Conservation (phyloP, 2,329 filamentous ascomycete genomes). For the Chrysoporthe cubensis region DNA sequence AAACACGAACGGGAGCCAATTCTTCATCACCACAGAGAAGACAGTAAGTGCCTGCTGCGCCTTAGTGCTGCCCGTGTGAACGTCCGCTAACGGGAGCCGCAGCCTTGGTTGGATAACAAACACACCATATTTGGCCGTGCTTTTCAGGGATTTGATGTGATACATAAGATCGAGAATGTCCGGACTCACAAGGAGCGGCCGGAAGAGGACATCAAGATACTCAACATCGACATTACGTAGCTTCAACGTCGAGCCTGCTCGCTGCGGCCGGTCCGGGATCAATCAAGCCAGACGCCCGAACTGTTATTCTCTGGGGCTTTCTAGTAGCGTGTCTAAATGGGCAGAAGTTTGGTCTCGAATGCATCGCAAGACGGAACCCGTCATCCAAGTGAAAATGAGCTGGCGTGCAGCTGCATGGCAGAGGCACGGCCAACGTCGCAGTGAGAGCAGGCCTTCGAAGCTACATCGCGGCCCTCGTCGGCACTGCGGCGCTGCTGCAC, state of each 20-base stretch:
- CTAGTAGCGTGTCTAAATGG: not conserved
- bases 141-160: slow-evolving; percentile 87
- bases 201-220: slow-evolving; percentile 95
- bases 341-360: not conserved
- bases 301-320: not conserved
- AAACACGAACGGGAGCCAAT: slow-evolving; percentile 94
- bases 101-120: slow-evolving; percentile 92
- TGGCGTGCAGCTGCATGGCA: not conserved
- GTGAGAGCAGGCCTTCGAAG: not conserved
- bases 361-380: not conserved
- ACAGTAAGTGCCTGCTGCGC: slow-evolving; percentile 61
- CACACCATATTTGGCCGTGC: slow-evolving; percentile 95
- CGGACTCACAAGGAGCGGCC: slow-evolving; percentile 90
- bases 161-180: slow-evolving; percentile 92
- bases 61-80: not conserved
- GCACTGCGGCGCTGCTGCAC: not conserved
- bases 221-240: slow-evolving; percentile 75
- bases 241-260: not conserved
- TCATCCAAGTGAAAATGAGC: not conserved
- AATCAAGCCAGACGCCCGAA: not conserved
- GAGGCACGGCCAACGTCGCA: not conserved
- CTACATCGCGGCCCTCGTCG: too few species aligned
- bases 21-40: slow-evolving; percentile 98
- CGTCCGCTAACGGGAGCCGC: slow-evolving; percentile 17
- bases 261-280: too few species aligned